Percentiles rank a stretch among this genome's conserved stretches.
Evolutionary conservation across 768 basidiomycete genomes (phyloP).

Genomic region (Mycena vulgaris): DNA sequence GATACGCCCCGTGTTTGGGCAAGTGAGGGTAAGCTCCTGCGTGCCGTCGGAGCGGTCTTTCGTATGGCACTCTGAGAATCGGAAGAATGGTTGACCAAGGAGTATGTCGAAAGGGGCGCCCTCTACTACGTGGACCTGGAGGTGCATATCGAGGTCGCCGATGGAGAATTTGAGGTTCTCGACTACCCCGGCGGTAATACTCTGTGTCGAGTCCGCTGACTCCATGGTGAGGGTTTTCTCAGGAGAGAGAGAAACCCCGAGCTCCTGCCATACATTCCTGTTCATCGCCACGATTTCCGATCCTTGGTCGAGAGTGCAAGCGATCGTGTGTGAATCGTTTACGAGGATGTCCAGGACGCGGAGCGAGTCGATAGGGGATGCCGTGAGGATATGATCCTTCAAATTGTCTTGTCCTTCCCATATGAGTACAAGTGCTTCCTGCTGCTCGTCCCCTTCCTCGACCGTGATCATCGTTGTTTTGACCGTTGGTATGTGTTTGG

Average conservation of each 20-base stretch:
- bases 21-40: not conserved
- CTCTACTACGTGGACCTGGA: not conserved
- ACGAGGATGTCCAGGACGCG: not conserved
- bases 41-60: not conserved
- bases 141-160: not conserved
- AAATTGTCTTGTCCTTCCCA: not conserved
- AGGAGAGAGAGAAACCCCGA: not conserved
- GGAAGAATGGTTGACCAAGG: not conserved
- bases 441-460: not conserved
- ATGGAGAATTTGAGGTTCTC: not conserved
- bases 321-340: not conserved
- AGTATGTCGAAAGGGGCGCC: not conserved
- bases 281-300: not conserved
- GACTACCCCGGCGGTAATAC: not conserved
- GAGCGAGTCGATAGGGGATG: not conserved
- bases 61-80: not conserved
- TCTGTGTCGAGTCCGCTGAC: not conserved
- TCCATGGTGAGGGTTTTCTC: not conserved
- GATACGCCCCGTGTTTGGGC: not conserved
- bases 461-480: not conserved
- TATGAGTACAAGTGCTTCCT: not conserved
- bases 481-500: not conserved
- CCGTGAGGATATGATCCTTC: not conserved
- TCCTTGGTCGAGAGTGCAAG: not conserved
- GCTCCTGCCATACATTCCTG: not conserved